Percentiles rank a stretch among this genome's conserved stretches.
These are phyloP conservation scores for Dendryphion nanum DNA, from an alignment of 2,329 filamentous ascomycete genomes.

Conservation along the genomic window DNA sequence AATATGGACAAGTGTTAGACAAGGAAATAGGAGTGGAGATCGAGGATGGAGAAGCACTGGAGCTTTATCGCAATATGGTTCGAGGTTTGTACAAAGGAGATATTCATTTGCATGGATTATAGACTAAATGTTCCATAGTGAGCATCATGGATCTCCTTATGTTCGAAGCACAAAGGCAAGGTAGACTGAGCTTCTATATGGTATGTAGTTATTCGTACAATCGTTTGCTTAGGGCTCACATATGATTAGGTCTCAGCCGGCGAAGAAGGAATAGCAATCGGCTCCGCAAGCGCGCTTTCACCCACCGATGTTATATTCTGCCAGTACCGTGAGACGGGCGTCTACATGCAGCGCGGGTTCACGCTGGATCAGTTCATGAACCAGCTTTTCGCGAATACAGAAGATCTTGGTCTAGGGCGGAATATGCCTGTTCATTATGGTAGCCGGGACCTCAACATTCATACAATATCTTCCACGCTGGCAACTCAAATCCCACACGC, in stretches of 20 bases:
- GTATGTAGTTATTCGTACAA: constrained; percentile 47
- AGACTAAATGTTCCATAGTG: constrained; percentile 39
- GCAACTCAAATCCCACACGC: constrained; percentile 90
- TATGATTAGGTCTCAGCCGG: constrained; percentile 66
- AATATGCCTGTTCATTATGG: constrained; percentile 99
- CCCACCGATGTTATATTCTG: constrained; percentile 87
- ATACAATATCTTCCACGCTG: constrained; percentile 81
- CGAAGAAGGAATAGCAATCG: constrained; percentile 91
- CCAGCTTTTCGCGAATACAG: constrained; percentile 84
- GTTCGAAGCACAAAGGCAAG: constrained; percentile 96
- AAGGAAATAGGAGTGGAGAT: constrained; percentile 65
- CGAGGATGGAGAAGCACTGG: constrained; percentile 58
- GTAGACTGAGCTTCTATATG: constrained; percentile 96
- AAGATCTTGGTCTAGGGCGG: constrained; percentile 76
- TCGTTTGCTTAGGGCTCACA: not conserved
- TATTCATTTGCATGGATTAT: not conserved
- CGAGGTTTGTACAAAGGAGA: constrained; percentile 41
- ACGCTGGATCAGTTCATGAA: constrained; percentile 89
- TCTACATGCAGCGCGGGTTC: constrained; percentile 87
- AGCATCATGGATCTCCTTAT: constrained; percentile 95
- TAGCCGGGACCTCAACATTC: constrained; percentile 77
- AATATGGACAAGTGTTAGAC: constrained; percentile 82
- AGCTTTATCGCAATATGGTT: constrained; percentile 65
- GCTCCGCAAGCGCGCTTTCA: constrained; percentile 79
- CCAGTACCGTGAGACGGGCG: constrained; percentile 91